phyloP scores from a whole-genome alignment of 1,284 basidiomycete genomes.

The Melanopsichium pennsylvanicum region DNA sequence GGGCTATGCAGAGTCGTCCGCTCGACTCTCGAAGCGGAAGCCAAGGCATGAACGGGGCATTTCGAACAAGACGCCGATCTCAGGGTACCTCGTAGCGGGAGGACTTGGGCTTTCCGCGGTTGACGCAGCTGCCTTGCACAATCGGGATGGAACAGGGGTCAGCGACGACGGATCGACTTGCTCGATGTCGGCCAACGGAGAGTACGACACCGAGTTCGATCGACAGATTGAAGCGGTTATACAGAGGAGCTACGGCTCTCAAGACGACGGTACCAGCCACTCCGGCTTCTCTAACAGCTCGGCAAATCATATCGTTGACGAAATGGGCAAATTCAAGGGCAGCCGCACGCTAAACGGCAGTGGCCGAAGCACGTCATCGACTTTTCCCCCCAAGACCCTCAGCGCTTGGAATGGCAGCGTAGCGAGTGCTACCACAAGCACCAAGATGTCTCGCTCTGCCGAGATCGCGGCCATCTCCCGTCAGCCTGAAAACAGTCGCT shows the following conservation, averaged over 20 bases:
- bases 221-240: constrained; percentile 55
- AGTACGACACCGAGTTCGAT: constrained; percentile 52
- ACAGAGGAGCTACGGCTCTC: constrained; percentile 48
- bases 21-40: constrained; percentile 12
- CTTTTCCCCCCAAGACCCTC: constrained; percentile 2
- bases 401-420: constrained; percentile 4
- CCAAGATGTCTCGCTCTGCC: constrained; percentile 35
- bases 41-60: constrained; percentile 49
- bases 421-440: constrained; percentile 14
- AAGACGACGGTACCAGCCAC: constrained; percentile 18
- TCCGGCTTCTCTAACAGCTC: constrained; percentile 18
- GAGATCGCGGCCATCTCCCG: constrained; percentile 65
- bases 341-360: not conserved
- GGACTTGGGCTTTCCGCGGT: constrained; percentile 16
- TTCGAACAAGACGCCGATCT: constrained; percentile 62
- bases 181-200: constrained; percentile 6
- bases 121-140: constrained; percentile 13
- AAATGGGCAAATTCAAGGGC: constrained; percentile 28
- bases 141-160: constrained; percentile 2
- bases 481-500: constrained; percentile 65
- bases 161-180: constrained; percentile 20
- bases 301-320: constrained; percentile 4
- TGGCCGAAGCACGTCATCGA: not conserved
- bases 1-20: constrained; percentile 15
- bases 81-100: constrained; percentile 44